These are phyloP conservation scores for Garcia nutans DNA, from an alignment of 345 rosid species.

Conservation along the genomic window DNA sequence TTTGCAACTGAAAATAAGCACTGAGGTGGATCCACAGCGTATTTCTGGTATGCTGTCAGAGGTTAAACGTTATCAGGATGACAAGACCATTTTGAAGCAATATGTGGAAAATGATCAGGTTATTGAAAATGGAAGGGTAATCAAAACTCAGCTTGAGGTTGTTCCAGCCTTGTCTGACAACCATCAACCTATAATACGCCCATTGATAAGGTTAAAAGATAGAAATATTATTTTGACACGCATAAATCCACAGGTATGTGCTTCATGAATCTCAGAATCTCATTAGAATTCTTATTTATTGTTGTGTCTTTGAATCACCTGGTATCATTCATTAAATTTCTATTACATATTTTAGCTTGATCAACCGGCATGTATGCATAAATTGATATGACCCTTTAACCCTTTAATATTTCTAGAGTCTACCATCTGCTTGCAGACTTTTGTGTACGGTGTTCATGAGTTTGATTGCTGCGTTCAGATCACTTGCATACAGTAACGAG, in stretches of 20 bases:
- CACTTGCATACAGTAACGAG: background rate
- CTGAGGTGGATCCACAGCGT: slow-evolving; percentile 78
- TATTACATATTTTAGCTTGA: background rate
- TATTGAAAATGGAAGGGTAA: slow-evolving; percentile 85
- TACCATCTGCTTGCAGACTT: background rate
- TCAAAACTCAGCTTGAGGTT: slow-evolving; percentile 66
- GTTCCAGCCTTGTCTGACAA: slow-evolving; percentile 81
- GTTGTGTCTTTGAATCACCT: background rate
- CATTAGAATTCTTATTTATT: background rate
- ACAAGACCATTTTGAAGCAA: slow-evolving; percentile 83
- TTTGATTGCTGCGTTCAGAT: slow-evolving; percentile 2
- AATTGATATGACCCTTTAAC: background rate
- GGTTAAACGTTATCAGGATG: slow-evolving; percentile 90
- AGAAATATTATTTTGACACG: slow-evolving; percentile 92
- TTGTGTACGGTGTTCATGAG: background rate
- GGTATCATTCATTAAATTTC: background rate
- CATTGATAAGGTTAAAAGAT: slow-evolving; percentile 81
- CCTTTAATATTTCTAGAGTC: background rate
- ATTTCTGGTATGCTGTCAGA: slow-evolving; percentile 69
- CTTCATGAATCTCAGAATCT: slow-evolving; percentile 12
- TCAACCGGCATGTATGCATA: background rate
- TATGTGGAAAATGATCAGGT: slow-evolving; percentile 91
- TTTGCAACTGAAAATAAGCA: slow-evolving; percentile 66
- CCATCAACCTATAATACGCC: slow-evolving; percentile 75
- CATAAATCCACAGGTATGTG: slow-evolving; percentile 85